Evolutionary conservation across 1,284 basidiomycete genomes (phyloP).

Genomic region (Ustilago lituana): DNA sequence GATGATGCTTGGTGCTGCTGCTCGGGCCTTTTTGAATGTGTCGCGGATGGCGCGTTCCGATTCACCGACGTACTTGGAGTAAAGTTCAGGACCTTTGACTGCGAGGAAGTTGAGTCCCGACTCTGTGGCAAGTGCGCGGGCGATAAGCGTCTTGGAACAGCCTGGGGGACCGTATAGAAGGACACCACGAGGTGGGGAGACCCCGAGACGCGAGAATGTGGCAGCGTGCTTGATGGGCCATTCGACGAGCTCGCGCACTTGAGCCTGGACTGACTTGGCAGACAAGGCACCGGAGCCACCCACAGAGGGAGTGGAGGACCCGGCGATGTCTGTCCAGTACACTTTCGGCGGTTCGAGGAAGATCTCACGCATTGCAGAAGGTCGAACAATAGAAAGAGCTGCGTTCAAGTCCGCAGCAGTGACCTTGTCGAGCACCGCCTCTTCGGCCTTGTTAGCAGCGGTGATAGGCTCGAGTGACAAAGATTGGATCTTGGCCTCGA

Average conservation of each 20-base stretch:
- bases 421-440: slow-evolving; percentile 20
- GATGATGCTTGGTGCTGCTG: slow-evolving; percentile 90
- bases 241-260: slow-evolving; percentile 71
- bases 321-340: slow-evolving; percentile 80
- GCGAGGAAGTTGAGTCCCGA: slow-evolving; percentile 96
- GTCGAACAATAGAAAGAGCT: slow-evolving; percentile 82
- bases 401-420: slow-evolving; percentile 74
- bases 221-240: slow-evolving; percentile 91
- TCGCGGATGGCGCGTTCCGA: slow-evolving; percentile 94
- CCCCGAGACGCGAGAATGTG: slow-evolving; percentile 85
- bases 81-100: slow-evolving; percentile 96
- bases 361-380: slow-evolving; percentile 92
- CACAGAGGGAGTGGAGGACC: slow-evolving; percentile 29
- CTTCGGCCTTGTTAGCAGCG: not conserved
- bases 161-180: slow-evolving; percentile 96
- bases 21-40: slow-evolving; percentile 92
- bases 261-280: slow-evolving; percentile 50
- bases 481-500: slow-evolving; percentile 27
- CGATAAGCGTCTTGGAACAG: slow-evolving; percentile 95
- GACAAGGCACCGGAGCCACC: slow-evolving; percentile 35
- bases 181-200: slow-evolving; percentile 87
- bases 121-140: slow-evolving; percentile 91
- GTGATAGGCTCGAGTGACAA: slow-evolving; percentile 30
- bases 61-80: slow-evolving; percentile 98
- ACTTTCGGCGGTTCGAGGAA: slow-evolving; percentile 87